Conservation (phyloP, 2,329 filamentous ascomycete species). For the Trichophaea hybrida region DNA sequence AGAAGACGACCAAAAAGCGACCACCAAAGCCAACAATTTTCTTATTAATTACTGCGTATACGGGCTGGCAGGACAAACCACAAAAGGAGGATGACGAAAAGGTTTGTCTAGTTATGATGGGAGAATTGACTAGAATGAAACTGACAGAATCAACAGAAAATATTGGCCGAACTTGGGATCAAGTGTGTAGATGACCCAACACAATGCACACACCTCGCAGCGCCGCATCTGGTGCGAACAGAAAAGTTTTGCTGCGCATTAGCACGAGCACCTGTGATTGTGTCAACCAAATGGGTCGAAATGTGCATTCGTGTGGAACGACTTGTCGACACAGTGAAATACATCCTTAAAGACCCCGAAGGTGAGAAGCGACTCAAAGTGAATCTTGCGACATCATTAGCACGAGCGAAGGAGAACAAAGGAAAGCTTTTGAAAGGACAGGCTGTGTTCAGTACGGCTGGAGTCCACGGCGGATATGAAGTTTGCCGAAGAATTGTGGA, state of each 20-base stretch:
- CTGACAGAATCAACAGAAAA: slow-evolving; percentile 41
- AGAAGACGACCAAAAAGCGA: slow-evolving; percentile 41
- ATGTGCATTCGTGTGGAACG: slow-evolving; percentile 55
- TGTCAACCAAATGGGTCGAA: slow-evolving; percentile 67
- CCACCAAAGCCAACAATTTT: slow-evolving; percentile 48
- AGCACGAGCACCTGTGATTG: slow-evolving; percentile 62
- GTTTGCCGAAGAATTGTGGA: slow-evolving; percentile 76
- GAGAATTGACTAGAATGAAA: slow-evolving; percentile 10
- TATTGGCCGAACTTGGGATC: slow-evolving; percentile 71
- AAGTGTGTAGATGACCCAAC: slow-evolving; percentile 60
- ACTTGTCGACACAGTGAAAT: slow-evolving; percentile 49
- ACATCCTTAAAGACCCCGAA: slow-evolving; percentile 53
- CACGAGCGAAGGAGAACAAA: slow-evolving; percentile 59
- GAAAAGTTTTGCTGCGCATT: slow-evolving; percentile 85
- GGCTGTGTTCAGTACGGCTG: slow-evolving; percentile 70
- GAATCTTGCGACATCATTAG: slow-evolving; percentile 51
- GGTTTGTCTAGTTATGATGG: slow-evolving; percentile 38
- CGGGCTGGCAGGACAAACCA: slow-evolving; percentile 60
- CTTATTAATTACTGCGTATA: slow-evolving; percentile 71
- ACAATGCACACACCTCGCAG: slow-evolving; percentile 71
- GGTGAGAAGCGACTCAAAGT: slow-evolving; percentile 60
- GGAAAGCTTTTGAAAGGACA: slow-evolving; percentile 61
- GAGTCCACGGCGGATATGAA: slow-evolving; percentile 65
- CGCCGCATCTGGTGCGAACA: slow-evolving; percentile 73
- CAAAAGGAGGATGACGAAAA: slow-evolving; percentile 66